Conservation (phyloP, 2,329 filamentous ascomycete genomes). For the Exophiala aquamarina region DNA sequence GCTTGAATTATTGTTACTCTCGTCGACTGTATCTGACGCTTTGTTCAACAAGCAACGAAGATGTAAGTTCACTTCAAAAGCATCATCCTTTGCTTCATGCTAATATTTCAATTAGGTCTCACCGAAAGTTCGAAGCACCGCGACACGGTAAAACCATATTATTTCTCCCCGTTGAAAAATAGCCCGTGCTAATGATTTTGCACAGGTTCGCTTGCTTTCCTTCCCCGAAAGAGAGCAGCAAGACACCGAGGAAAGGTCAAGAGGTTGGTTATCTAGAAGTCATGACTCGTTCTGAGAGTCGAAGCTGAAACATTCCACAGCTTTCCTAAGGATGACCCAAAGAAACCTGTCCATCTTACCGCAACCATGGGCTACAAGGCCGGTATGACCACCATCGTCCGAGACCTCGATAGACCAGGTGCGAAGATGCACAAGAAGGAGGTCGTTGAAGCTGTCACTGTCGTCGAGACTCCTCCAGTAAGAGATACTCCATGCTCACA, state of each 20-base stretch:
- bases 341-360: constrained; percentile 99
- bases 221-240: constrained; percentile 88
- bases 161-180: constrained; percentile 10
- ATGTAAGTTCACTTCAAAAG: constrained; percentile 9
- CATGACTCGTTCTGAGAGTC: constrained; percentile 29
- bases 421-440: constrained; percentile 99
- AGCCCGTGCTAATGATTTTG: constrained; percentile 28
- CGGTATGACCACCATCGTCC: constrained; percentile 99
- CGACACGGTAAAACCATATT: constrained; percentile 72
- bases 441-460: constrained; percentile 82
- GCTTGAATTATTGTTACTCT: background rate
- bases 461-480: constrained; percentile 95
- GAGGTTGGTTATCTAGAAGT: constrained; percentile 63
- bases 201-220: constrained; percentile 72
- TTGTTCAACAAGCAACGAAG: constrained; percentile 12
- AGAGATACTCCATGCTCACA: constrained; percentile 48
- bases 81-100: background rate
- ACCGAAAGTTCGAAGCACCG: constrained; percentile 79
- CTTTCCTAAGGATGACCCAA: constrained; percentile 99
- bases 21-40: constrained; percentile 13
- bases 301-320: constrained; percentile 48
- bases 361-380: constrained; percentile 99
- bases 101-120: constrained; percentile 42
- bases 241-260: constrained; percentile 97
- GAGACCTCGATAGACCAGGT: constrained; percentile 97